These are phyloP conservation scores for Thraustotheca clavata DNA, from an alignment of 352 stramenopile species.

Conservation along the genomic window DNA sequence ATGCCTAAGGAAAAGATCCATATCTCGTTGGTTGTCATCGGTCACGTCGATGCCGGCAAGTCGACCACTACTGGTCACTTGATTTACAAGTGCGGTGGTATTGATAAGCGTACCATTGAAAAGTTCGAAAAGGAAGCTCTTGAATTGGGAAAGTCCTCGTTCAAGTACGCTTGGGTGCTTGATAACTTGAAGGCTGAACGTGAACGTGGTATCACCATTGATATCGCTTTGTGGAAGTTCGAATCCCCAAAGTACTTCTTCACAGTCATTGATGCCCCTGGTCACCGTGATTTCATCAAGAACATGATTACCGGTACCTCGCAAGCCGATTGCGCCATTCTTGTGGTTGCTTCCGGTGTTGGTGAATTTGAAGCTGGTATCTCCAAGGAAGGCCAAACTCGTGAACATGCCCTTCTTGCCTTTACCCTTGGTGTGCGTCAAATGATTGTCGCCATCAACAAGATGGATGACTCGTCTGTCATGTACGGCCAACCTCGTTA, in stretches of 20 bases:
- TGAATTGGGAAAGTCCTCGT: constrained; percentile 96
- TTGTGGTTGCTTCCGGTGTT: constrained; percentile 90
- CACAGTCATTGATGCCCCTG: constrained; percentile 97
- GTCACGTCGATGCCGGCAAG: constrained; percentile 97
- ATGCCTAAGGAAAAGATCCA: constrained; percentile 75
- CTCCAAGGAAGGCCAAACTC: constrained; percentile 92
- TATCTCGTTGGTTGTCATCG: constrained; percentile 93
- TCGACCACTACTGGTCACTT: constrained; percentile 98
- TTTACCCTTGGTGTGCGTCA: constrained; percentile 97
- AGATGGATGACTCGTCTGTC: constrained; percentile 96
- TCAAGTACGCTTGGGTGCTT: constrained; percentile 99
- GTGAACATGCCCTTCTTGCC: constrained; percentile 93
- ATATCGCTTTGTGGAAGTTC: constrained; percentile 98
- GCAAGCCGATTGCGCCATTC: constrained; percentile 95
- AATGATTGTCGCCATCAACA: constrained; percentile 98
- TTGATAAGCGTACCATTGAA: constrained; percentile 98
- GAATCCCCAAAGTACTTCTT: constrained; percentile 95
- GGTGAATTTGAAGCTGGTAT: constrained; percentile 95
- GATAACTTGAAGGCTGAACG: constrained; percentile 98
- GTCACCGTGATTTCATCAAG: constrained; percentile 99
- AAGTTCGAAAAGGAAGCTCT: constrained; percentile 97
- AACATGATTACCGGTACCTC: constrained; percentile 99
- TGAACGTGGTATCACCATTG: constrained; percentile 96
- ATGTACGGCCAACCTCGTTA: constrained; percentile 92
- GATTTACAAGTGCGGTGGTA: constrained; percentile 98